Percentiles rank a stretch among this genome's conserved stretches.
Conservation (phyloP, 371 early-diverging fungal genomes). For the Mortierella sp. region DNA sequence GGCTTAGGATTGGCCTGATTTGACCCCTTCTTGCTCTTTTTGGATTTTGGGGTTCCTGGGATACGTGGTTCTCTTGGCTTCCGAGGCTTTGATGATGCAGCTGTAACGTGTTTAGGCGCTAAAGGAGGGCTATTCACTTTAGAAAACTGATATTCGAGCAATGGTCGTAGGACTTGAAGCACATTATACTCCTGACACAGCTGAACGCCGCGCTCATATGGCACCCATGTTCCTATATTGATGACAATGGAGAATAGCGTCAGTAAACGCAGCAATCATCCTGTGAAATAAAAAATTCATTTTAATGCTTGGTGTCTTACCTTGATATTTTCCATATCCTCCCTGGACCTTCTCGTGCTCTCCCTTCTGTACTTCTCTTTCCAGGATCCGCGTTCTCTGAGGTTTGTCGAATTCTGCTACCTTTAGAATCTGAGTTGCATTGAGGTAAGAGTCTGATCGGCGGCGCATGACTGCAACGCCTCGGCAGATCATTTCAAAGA, state of each 20-base stretch:
- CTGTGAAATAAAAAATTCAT: constrained; percentile 10
- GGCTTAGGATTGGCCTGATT: constrained; percentile 11
- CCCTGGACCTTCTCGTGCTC: constrained; percentile 95
- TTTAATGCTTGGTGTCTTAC: constrained; percentile 62
- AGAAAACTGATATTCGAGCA: constrained; percentile 57
- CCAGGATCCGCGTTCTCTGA: constrained; percentile 89
- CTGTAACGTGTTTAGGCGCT: constrained; percentile 65
- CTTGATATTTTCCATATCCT: constrained; percentile 97
- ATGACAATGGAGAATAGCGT: not conserved
- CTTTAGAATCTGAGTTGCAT: constrained; percentile 96
- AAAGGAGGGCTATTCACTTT: constrained; percentile 60
- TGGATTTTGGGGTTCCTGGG: constrained; percentile 52
- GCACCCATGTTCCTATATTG: constrained; percentile 79
- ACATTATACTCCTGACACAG: constrained; percentile 65
- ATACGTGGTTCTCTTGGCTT: constrained; percentile 41
- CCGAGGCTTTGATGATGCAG: constrained; percentile 47
- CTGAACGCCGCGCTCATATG: constrained; percentile 83
- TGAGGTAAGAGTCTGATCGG: constrained; percentile 85
- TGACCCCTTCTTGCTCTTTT: constrained; percentile 20
- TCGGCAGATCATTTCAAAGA: constrained; percentile 88
- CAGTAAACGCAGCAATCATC: not conserved
- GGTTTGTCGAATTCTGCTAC: constrained; percentile 94
- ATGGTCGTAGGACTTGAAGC: constrained; percentile 55
- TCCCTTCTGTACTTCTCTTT: constrained; percentile 85
- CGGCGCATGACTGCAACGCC: constrained; percentile 92